Base-by-base conservation (phyloP, 2,329 filamentous ascomycete species). In the Curvularia eragrostidis region DNA sequence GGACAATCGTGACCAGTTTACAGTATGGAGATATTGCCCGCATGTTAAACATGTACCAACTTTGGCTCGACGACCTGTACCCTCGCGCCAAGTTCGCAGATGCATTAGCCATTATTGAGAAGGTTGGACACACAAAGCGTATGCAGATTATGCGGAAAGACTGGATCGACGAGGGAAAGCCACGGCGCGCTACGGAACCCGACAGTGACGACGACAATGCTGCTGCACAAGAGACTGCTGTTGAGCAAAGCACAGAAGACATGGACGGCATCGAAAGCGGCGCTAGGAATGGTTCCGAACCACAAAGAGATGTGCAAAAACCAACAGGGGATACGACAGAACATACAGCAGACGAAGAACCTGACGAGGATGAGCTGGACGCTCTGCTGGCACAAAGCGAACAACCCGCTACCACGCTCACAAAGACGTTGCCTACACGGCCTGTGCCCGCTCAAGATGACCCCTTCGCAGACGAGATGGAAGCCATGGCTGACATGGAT, bases 51-150 rank as follows among this genome's bases (percentile, higher is more conserved):
- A 91, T 96, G 74, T 99, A 98, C 74, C 95, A 98, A 75, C 78
- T 97, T 54, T 99, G 95, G 95, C 89, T 99, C 1, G 94, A 99
- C 77, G 93, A 97, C 71, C 82, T 99, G 12, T 99, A 93, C 71
- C 95, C 95, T 12, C 93, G 96, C 71, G 95, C 94, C 5, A 94
- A 93, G 71, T 99, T 99, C 71, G 85, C 91, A 47, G 95, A 99
- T 70, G 95, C 91, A 2, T 81, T 98, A 6, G 81, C 84, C 38
- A 97, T 98, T 81, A 91, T 98, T 2, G 95, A 99, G 76, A 97
- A 96, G 78, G 83, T 92, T 0, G 95, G 95, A 1, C 95, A 97
- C 77, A 91, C 89, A 68, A 93, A 91, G 73, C 82, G 84, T 13
- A 84, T 98, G 74, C 86, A 91, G 63, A 84, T 86, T 30, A 89